Evolutionary conservation across 1,139 yeast species (phyloP), one percentile per base, ranked within the genome.

Genomic region (Diutina rugosa): DNA sequence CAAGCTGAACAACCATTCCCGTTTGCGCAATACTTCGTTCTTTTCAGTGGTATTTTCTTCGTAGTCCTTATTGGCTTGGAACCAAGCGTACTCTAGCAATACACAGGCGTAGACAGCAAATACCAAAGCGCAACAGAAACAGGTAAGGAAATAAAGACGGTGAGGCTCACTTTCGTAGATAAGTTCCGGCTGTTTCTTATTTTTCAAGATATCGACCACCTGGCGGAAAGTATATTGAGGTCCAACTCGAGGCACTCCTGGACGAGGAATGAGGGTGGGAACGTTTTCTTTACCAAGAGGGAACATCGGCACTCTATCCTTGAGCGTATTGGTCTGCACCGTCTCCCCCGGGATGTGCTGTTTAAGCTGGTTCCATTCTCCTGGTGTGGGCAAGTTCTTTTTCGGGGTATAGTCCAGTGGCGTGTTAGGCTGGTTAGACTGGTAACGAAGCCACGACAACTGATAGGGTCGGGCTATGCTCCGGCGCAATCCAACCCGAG

Each of bases 131-230:
- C 85, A 76, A 47, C 89, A 83, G 61, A 84, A 81, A 65, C 89
- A 81, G 46, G 83, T 79, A 29, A 87, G 71, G 66, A 88, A 87
- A 67, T 87, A 89, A 35, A 87, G 73, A 58, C 87, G 74, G 65
- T 89, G 96, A 0, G 95, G 88, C 69, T 89, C 96, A 41, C 90
- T 83, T 72, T 87, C 91, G 68, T 89, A 89, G 55, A 89, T 77
- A 58, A 89, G 73, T 66, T 87, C 95, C 1, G 95, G 95, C 56
- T 78, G 76, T 8, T 70, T 71, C 62, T 83, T 81, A 55, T 73
- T 71, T 59, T 79, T 74, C 58, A 89, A 71, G n/a, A 81, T 77
- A 58, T 78, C 78, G 62, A 86, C 73, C 69, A 88, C 84, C 65
- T 85, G 86, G 28, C 82, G 73, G 63, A 88, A 81, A 6, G 84